Evolutionary conservation across 495 filamentous ascomycete species (phyloP).

Genomic region (Annulohypoxylon nitens): DNA sequence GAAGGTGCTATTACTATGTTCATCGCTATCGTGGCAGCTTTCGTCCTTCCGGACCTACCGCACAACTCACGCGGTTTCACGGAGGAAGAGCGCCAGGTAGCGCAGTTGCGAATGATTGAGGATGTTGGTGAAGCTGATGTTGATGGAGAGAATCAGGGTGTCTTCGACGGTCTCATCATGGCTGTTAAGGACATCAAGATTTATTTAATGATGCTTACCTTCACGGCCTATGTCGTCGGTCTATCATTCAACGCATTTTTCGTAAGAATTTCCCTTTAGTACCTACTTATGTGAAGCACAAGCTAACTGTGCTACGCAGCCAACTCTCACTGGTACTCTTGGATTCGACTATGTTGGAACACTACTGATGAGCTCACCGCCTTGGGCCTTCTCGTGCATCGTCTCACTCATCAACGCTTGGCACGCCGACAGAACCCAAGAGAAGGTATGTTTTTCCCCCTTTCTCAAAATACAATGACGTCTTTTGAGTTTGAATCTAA

Average conservation of each 20-base stretch:
- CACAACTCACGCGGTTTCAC: conserved; percentile 77
- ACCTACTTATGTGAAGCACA: conserved; percentile 67
- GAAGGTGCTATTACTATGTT: conserved; percentile 70
- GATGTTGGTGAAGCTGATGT: conserved; percentile 82
- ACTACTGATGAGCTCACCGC: conserved; percentile 80
- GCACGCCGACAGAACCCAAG: conserved; percentile 80
- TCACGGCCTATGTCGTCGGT: conserved; percentile 57
- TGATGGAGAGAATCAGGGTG: conserved; percentile 68
- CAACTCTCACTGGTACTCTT: conserved; percentile 80
- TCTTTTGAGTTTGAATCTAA: conserved; percentile 6
- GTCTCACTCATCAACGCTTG: conserved; percentile 77
- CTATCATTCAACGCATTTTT: conserved; percentile 64
- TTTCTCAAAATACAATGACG: not conserved
- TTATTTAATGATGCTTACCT: conserved; percentile 63
- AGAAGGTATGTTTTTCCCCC: conserved; percentile 56
- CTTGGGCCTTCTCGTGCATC: conserved; percentile 76
- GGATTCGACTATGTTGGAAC: conserved; percentile 76
- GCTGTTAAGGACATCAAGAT: conserved; percentile 79
- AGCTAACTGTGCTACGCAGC: conserved; percentile 75
- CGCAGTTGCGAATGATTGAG: conserved; percentile 75
- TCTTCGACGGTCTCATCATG: conserved; percentile 75
- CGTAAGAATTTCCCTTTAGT: conserved; percentile 58
- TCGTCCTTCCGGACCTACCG: conserved; percentile 80
- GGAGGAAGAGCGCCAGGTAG: conserved; percentile 74
- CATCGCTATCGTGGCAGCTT: conserved; percentile 61